Conservation (phyloP, 2,329 filamentous ascomycete species). For the Parasarocladium wereldwijsianum region DNA sequence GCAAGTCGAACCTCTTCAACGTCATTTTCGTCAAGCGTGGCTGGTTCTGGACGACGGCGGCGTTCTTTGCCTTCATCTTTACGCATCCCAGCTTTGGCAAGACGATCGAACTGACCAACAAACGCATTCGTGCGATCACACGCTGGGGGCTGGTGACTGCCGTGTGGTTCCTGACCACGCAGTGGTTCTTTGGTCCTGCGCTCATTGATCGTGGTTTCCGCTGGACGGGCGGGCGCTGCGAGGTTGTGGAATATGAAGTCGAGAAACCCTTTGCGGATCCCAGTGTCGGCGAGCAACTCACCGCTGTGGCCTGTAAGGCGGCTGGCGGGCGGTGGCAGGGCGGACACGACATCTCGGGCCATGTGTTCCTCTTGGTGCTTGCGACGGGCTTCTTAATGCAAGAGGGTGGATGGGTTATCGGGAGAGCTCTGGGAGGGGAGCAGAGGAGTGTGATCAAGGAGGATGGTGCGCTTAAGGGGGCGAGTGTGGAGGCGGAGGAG, state of each 20-base stretch:
- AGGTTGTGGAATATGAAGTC: slow-evolving; percentile 35
- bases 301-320: slow-evolving; percentile 66
- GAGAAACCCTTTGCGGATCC: slow-evolving; percentile 29
- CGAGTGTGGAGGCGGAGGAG: slow-evolving; percentile 28
- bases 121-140: slow-evolving; percentile 39
- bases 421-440: slow-evolving; percentile 33
- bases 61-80: slow-evolving; percentile 55
- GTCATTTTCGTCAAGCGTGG: slow-evolving; percentile 86
- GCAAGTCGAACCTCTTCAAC: slow-evolving; percentile 89
- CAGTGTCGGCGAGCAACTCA: slow-evolving; percentile 41
- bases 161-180: slow-evolving; percentile 77
- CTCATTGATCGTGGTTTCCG: slow-evolving; percentile 82
- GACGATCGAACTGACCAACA: slow-evolving; percentile 12
- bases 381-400: slow-evolving; percentile 70
- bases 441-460: slow-evolving; percentile 50
- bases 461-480: slow-evolving; percentile 51
- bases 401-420: slow-evolving; percentile 53
- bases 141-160: slow-evolving; percentile 60
- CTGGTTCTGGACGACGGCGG: slow-evolving; percentile 78
- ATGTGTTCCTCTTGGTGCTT: slow-evolving; percentile 83
- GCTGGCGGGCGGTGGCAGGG: slow-evolving; percentile 75
- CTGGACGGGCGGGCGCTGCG: slow-evolving; percentile 78
- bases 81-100: slow-evolving; percentile 42
- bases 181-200: slow-evolving; percentile 91
- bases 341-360: slow-evolving; percentile 92